Evolutionary conservation across 768 basidiomycete genomes (phyloP).

Genomic region (Auricularia sp.): DNA sequence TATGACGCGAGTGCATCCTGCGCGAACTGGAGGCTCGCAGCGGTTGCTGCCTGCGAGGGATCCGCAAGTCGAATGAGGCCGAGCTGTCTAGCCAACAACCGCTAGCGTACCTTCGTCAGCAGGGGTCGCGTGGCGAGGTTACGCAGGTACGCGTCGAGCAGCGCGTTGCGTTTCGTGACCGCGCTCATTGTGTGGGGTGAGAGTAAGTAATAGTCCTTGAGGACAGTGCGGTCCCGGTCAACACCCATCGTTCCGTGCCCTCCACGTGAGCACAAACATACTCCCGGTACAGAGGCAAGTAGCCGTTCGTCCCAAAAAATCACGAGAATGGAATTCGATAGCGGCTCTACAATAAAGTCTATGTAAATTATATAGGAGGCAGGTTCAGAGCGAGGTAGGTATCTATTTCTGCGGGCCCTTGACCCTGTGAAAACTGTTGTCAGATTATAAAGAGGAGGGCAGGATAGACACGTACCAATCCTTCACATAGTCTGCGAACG

Average conservation of each 20-base stretch:
- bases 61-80: not conserved
- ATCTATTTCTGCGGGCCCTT: slow-evolving; percentile 7
- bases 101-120: slow-evolving; percentile 60
- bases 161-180: slow-evolving; percentile 26
- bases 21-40: slow-evolving; percentile 31
- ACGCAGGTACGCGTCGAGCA: slow-evolving; percentile 60
- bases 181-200: not conserved
- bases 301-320: too few species aligned
- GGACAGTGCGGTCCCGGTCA: too few species aligned
- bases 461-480: slow-evolving; percentile 41
- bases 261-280: too few species aligned
- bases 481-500: slow-evolving; percentile 93
- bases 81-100: slow-evolving; percentile 28
- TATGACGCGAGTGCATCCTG: slow-evolving; percentile 77
- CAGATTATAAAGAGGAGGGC: not conserved
- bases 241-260: too few species aligned
- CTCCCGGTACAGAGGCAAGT: too few species aligned
- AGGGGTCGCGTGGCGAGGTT: slow-evolving; percentile 61
- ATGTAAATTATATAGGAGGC: slow-evolving; percentile 3
- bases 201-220: not conserved
- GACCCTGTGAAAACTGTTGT: slow-evolving; percentile 7
- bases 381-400: not conserved
- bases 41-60: not conserved
- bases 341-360: not conserved
- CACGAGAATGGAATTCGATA: not conserved